Evolutionary conservation across 306 rosid genomes (phyloP).

Genomic region (Acacia confusa): DNA sequence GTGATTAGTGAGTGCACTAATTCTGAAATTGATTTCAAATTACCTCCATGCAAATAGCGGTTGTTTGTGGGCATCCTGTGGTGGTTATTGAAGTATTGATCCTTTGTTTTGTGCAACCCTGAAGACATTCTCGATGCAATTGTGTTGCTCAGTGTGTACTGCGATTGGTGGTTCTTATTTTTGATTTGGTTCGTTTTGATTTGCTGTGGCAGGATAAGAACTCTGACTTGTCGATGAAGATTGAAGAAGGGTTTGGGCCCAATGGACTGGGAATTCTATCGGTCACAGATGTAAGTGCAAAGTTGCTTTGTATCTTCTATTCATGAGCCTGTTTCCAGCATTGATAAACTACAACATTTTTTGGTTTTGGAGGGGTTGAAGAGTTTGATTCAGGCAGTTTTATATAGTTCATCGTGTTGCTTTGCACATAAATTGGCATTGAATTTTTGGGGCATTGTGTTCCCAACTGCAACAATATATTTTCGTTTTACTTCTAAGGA

Average conservation of each 20-base stretch:
- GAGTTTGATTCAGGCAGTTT: not conserved
- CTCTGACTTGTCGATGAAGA: slow-evolving; percentile 67
- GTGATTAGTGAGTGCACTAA: not conserved
- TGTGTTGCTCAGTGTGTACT: not conserved
- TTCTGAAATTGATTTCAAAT: slow-evolving; percentile 12
- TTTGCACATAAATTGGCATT: not conserved
- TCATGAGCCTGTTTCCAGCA: not conserved
- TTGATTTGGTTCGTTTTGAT: slow-evolving; percentile 13
- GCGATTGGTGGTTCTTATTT: not conserved
- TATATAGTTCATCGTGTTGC: not conserved
- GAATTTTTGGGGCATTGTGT: not conserved
- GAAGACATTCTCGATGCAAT: not conserved
- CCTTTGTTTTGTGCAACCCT: slow-evolving; percentile 9
- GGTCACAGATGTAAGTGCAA: slow-evolving; percentile 60
- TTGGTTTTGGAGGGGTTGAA: slow-evolving; percentile 6
- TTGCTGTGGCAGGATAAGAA: slow-evolving; percentile 58
- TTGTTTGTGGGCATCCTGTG: not conserved
- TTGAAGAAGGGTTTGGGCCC: slow-evolving; percentile 86
- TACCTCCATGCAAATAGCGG: not conserved
- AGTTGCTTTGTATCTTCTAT: slow-evolving; percentile 14
- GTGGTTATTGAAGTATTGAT: not conserved
- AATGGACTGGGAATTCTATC: slow-evolving; percentile 77
- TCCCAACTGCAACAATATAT: not conserved
- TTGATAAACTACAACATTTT: not conserved
- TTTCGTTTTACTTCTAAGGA: not conserved